These are phyloP conservation scores for Leucaena leucocephala DNA, from an alignment of 306 rosid genomes.

Conservation along the genomic window DNA sequence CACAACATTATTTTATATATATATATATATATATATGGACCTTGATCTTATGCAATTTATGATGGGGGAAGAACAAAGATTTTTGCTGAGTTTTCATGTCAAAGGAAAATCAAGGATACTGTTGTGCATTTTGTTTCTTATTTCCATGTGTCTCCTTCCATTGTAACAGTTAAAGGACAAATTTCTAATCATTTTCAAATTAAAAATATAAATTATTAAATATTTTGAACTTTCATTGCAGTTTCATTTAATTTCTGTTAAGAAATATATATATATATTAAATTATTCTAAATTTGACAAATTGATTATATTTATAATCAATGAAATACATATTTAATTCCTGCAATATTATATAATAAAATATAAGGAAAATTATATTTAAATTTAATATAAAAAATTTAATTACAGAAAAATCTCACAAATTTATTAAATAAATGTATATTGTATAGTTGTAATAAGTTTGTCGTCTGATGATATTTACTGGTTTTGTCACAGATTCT, in stretches of 20 bases:
- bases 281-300: too few relatives aligned
- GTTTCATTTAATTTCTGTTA: background rate
- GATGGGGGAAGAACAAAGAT: background rate
- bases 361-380: too few relatives aligned
- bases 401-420: too few relatives aligned
- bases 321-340: too few relatives aligned
- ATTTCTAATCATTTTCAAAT: background rate
- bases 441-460: too few relatives aligned
- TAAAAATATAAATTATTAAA: background rate
- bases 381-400: too few relatives aligned
- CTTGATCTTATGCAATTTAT: background rate
- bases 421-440: too few relatives aligned
- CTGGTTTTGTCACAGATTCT: too few relatives aligned
- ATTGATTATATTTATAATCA: too few relatives aligned
- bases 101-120: background rate
- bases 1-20: background rate
- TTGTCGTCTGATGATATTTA: too few relatives aligned
- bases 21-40: background rate
- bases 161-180: background rate
- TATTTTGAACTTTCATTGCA: background rate
- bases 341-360: too few relatives aligned
- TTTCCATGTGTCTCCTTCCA: background rate
- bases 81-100: background rate
- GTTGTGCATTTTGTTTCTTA: background rate
- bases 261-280: too few relatives aligned